Base-by-base conservation (phyloP, 371 early-diverging fungal species). In the Actinomucor elegans region DNA sequence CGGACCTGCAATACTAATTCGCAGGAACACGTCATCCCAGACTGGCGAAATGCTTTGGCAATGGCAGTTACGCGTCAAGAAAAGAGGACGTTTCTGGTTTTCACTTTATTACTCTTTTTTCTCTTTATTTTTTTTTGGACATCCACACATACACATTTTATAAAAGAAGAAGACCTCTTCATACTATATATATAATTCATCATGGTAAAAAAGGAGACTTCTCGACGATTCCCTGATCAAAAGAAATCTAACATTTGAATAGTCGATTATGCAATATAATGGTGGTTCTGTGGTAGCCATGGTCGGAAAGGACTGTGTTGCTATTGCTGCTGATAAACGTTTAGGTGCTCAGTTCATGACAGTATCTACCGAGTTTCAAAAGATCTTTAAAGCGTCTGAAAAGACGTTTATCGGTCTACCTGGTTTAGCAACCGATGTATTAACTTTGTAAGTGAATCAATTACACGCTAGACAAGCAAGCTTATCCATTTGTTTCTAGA, bases 261-360 rank as follows among this genome's bases (percentile, higher is more conserved):
- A 86, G 86, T 84, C 84, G 52, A 88, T 90, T 73, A 90, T 90
- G 90, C 81, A 87, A 74, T 94, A 94, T 71, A 96, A 96, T 80
- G 98, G 98, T 59, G 87, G 90, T 65, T 92, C 97, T 57, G 80
- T 99, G 51, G 91, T 99, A 63, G 99, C 98, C 63, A 99, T 99
- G 98, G 87, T 85, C 37, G 99, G 99, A 67, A 98, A 99, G 75
- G 84, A 91, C 73, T 97, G 97, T 69, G 97, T 99, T 6, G 97
- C 98, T 40, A 96, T 99, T 61, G 98, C 98, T 4, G 85, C 93
- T 27, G 99, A 99, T 80, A 92, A 88, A 64, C 87, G 94, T 55
- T 71, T 94, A 27, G 97, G 99, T 36, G 86, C 90, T 49, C 95
- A 97, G 62, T 86, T 90, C 59, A 84, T 98, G 83, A 99, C 99